Percentiles rank a stretch among this genome's conserved stretches.
Conservation (phyloP, 2,329 filamentous ascomycete species). For the Colletotrichum sp. region DNA sequence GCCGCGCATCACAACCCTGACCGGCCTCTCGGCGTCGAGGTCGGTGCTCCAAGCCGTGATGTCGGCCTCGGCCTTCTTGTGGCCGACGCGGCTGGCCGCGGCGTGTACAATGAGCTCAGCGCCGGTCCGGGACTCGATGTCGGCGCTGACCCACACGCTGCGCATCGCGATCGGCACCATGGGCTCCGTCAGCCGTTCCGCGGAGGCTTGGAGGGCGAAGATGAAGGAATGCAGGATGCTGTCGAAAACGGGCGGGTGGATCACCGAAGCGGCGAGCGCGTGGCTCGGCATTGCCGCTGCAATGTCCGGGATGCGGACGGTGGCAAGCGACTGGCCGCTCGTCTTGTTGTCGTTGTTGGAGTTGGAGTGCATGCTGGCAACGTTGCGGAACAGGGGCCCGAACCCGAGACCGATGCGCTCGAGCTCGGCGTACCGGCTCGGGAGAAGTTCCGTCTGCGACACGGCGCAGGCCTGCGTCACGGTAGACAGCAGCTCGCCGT, state of each 20-base stretch:
- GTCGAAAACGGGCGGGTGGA: constrained; percentile 39
- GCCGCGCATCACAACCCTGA: not conserved
- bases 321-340: not conserved
- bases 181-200: not conserved
- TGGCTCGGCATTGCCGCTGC: constrained; percentile 26
- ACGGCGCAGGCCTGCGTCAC: not conserved
- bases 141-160: not conserved
- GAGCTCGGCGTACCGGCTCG: not conserved
- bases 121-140: not conserved
- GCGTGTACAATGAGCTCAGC: constrained; percentile 5
- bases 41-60: not conserved
- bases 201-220: not conserved
- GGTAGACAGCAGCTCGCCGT: not conserved
- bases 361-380: not conserved
- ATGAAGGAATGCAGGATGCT: constrained; percentile 9
- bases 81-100: not conserved
- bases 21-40: not conserved
- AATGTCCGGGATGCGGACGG: constrained; percentile 15
- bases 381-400: not conserved
- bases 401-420: not conserved
- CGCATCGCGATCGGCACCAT: not conserved
- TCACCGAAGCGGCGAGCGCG: constrained; percentile 15
- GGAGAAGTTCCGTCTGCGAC: not conserved
- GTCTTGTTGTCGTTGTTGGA: not conserved
- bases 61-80: not conserved